phyloP scores from a whole-genome alignment of 306 rosid species.

The Quercus engelmannii region DNA sequence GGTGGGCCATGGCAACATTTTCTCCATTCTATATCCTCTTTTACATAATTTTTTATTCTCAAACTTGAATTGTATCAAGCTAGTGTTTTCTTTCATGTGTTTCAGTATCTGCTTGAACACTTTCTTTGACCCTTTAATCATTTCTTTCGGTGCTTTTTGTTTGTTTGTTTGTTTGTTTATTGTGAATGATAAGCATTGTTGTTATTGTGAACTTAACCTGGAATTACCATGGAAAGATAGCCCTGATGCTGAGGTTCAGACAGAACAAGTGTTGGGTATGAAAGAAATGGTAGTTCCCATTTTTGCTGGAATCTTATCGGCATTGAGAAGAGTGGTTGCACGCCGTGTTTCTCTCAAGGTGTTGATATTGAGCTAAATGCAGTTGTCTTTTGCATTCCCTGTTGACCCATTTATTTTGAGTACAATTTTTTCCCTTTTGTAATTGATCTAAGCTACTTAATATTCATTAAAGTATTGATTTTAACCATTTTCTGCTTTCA shows the following conservation, averaged over 20 bases:
- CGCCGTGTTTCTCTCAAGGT: conserved; percentile 97
- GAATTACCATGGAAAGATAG: conserved; percentile 72
- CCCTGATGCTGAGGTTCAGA: conserved; percentile 51
- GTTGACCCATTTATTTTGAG: conserved; percentile 19
- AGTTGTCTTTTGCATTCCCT: conserved; percentile 1
- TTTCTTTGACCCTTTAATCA: background rate
- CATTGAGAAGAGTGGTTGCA: conserved; percentile 90
- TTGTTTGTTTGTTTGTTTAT: too few relatives aligned
- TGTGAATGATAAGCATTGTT: background rate
- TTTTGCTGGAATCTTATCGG: conserved; percentile 82
- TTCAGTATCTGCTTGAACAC: background rate
- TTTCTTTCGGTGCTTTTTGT: background rate
- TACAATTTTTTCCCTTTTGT: conserved; percentile 3
- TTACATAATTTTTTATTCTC: conserved; percentile 15
- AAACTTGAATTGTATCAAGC: conserved; percentile 1
- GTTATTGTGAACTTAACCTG: conserved; percentile 60
- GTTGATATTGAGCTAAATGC: conserved; percentile 7
- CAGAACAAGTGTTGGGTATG: conserved; percentile 68
- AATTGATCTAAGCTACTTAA: conserved; percentile 16
- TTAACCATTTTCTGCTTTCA: conserved; percentile 34
- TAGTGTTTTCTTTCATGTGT: background rate
- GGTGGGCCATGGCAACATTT: conserved; percentile 85
- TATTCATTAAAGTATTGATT: conserved; percentile 14
- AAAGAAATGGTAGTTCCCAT: conserved; percentile 73
- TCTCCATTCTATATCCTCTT: conserved; percentile 92